Evolutionary conservation across 192 early-diverging fungal species (phyloP).

Genomic region (Backusella sp.): DNA sequence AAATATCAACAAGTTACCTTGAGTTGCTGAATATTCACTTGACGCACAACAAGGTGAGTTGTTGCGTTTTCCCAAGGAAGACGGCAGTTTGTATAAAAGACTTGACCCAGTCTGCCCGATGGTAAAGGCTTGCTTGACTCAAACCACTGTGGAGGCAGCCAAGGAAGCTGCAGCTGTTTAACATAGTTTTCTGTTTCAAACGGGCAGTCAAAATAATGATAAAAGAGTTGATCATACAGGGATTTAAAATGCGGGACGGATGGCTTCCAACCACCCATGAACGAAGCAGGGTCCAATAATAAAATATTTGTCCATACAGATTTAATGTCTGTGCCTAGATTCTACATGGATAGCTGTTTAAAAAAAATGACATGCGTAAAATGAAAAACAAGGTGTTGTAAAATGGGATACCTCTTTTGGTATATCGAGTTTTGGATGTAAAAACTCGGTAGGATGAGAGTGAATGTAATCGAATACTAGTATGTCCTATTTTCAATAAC

Average conservation of each 20-base stretch:
- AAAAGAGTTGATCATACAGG: slow-evolving; percentile 1
- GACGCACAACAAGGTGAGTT: background rate
- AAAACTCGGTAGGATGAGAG: slow-evolving; percentile 6
- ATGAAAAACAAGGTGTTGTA: too few species aligned
- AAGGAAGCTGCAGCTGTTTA: background rate
- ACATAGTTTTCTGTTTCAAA: background rate
- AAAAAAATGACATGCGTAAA: background rate
- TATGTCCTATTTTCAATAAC: background rate
- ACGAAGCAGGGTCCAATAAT: background rate
- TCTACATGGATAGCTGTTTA: background rate
- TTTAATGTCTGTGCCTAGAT: background rate
- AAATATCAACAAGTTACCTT: background rate
- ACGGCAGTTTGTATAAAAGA: background rate
- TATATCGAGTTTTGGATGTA: background rate
- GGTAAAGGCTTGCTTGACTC: background rate
- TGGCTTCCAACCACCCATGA: background rate
- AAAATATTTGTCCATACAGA: background rate
- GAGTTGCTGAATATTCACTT: background rate
- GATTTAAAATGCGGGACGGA: background rate
- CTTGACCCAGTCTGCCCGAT: background rate
- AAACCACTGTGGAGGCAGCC: slow-evolving; percentile 9
- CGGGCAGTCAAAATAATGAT: slow-evolving; percentile 1
- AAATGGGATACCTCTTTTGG: background rate
- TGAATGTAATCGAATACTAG: background rate
- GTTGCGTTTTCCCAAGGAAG: background rate